Base-by-base conservation (phyloP, 139 green algal species). In the Zygnema cylindricum region DNA sequence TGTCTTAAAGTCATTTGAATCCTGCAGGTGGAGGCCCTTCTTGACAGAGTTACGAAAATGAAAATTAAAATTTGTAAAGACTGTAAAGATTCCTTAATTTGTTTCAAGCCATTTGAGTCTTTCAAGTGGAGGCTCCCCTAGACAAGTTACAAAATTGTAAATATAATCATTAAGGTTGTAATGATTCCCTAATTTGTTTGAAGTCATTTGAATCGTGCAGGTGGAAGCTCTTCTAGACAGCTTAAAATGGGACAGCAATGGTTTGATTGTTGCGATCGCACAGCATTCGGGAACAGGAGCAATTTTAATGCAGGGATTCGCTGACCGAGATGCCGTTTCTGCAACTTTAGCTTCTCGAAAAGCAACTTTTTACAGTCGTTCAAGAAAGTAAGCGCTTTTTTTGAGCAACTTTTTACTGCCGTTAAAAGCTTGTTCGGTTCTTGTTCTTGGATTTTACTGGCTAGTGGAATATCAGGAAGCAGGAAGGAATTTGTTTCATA, bases 321-420 rank as follows among this genome's bases (percentile, higher is more conserved):
- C 97, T 3, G 94, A 98, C 94, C 84, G 95, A 0, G 91, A 89
- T 0, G 97, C 96, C 0, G 69, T 99, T 1, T 93, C 69, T 39
- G 96, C 98, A 85, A 99, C 97, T 0, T 49, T 99, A 32, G 84
- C 77, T 0, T 89, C 91, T 21, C 35, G 82, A 22, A 86, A 88
- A 3, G 97, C 96, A 22, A 99, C 97, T 22, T 99, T 99, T 83
- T 99, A 96, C 92, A 96, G 93, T 93, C 94, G 97, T 33, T 98
- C 95, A 0, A 91, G 97, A 3, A 94, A 96, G 63, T 85, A 16
- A 79, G 71, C 7, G 7, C 49, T 63, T n/a, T n/a, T n/a, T 73
- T 73, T 73, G 57, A 25, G 57, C 57, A 25, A 73, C 57, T 73
- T 30, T 30, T 30, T 30, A 30, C 57, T 73, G 30, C 30, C 57